Conservation (phyloP, 2,329 filamentous ascomycete species). For the Curvularia sp. region DNA sequence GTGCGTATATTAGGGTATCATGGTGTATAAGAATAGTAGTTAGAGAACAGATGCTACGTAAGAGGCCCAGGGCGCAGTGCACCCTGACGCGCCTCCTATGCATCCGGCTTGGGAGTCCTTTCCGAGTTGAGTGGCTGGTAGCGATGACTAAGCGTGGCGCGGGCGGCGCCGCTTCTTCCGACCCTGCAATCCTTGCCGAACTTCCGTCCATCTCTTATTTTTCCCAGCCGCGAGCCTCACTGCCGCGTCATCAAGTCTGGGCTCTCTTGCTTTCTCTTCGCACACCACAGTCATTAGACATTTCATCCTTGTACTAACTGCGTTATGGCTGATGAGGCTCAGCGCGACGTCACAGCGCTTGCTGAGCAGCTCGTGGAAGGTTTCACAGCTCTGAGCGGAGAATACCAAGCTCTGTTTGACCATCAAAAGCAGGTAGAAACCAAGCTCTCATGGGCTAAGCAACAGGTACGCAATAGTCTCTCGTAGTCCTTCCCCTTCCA, state of each 20-base stretch:
- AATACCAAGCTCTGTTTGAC: slow-evolving; percentile 56
- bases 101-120: slow-evolving; percentile 24
- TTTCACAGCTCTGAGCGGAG: slow-evolving; percentile 56
- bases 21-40: slow-evolving; percentile 27
- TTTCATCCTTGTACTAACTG: slow-evolving; percentile 18
- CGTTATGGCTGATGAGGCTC: slow-evolving; percentile 39
- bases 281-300: not conserved
- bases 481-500: slow-evolving; percentile 25
- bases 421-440: slow-evolving; percentile 55
- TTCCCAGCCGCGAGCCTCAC: slow-evolving; percentile 26
- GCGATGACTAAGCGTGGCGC: slow-evolving; percentile 24
- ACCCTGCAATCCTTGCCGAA: slow-evolving; percentile 24
- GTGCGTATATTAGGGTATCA: slow-evolving; percentile 25
- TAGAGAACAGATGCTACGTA: slow-evolving; percentile 43
- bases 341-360: slow-evolving; percentile 39
- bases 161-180: slow-evolving; percentile 16
- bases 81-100: slow-evolving; percentile 40
- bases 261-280: slow-evolving; percentile 15
- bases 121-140: slow-evolving; percentile 17
- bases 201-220: slow-evolving; percentile 22
- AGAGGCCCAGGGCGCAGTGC: slow-evolving; percentile 39
- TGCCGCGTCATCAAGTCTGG: slow-evolving; percentile 37
- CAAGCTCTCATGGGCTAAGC: slow-evolving; percentile 57
- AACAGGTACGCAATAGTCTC: slow-evolving; percentile 53
- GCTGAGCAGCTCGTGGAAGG: slow-evolving; percentile 55